Percentiles rank a stretch among this genome's conserved stretches.
These are phyloP conservation scores for Cladosporium velox DNA, from an alignment of 2,329 filamentous ascomycete genomes.

Conservation along the genomic window DNA sequence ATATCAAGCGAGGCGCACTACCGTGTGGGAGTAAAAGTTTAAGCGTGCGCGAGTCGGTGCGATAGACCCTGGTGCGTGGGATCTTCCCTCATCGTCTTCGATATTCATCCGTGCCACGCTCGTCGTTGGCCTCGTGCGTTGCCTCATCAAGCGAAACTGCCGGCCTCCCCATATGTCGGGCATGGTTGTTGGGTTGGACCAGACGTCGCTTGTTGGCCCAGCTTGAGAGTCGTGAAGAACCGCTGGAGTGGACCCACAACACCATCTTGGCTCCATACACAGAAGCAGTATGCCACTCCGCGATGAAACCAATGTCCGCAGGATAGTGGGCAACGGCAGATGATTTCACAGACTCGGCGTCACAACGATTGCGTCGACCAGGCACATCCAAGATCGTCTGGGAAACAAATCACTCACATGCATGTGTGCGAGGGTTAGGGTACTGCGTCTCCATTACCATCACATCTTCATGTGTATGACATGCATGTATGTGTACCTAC, in stretches of 20 bases:
- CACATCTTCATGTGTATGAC: neutral
- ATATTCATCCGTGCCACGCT: neutral
- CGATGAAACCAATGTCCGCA: neutral
- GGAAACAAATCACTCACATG: neutral
- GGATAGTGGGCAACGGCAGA: neutral
- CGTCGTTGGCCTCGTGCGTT: neutral
- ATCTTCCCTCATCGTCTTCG: neutral
- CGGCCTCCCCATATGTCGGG: neutral
- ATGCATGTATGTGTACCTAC: neutral
- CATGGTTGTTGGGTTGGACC: neutral
- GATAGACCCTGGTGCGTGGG: constrained; percentile 8
- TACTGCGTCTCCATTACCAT: neutral
- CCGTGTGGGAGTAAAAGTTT: neutral
- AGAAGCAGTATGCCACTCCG: neutral
- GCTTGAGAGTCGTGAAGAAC: neutral
- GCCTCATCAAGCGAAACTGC: neutral
- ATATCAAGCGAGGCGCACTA: constrained; percentile 1
- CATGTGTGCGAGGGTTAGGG: neutral
- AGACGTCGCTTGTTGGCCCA: neutral
- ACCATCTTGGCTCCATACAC: neutral
- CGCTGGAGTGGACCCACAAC: neutral
- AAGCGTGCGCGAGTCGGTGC: neutral
- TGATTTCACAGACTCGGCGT: neutral
- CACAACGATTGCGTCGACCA: neutral
- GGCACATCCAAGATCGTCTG: neutral